These are phyloP conservation scores for Paragyromitra xinjiangensis DNA, from an alignment of 495 filamentous ascomycete genomes.

Conservation along the genomic window DNA sequence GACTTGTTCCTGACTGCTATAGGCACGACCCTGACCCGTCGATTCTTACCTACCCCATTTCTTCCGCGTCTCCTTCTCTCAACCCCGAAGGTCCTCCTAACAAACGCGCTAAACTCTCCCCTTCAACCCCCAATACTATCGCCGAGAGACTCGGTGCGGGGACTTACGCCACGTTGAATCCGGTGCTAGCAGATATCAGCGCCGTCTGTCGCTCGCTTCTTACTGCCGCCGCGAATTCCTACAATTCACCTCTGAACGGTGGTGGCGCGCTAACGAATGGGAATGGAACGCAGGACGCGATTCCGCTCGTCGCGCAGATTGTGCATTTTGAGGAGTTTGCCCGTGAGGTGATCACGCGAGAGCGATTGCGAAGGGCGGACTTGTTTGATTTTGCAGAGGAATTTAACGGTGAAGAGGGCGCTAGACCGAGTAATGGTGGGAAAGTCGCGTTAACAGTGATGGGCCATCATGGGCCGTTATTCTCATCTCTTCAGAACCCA, in stretches of 20 bases:
- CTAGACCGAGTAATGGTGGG: slow-evolving; percentile 19
- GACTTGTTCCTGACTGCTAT: slow-evolving; percentile 13
- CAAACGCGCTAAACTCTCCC: slow-evolving; percentile 54
- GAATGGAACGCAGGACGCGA: slow-evolving; percentile 19
- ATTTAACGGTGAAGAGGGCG: slow-evolving; percentile 20
- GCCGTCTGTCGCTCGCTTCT: slow-evolving; percentile 49
- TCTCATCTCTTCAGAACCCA: slow-evolving; percentile 56
- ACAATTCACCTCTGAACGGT: not conserved
- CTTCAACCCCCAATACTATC: slow-evolving; percentile 50
- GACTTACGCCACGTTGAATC: slow-evolving; percentile 43
- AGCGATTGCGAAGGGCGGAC: slow-evolving; percentile 48
- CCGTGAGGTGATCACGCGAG: slow-evolving; percentile 45
- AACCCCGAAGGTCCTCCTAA: slow-evolving; percentile 38
- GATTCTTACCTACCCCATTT: slow-evolving; percentile 43
- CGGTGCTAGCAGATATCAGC: slow-evolving; percentile 48
- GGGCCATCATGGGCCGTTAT: slow-evolving; percentile 53
- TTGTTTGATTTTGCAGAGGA: slow-evolving; percentile 54
- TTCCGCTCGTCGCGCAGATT: slow-evolving; percentile 44
- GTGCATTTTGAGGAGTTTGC: slow-evolving; percentile 52
- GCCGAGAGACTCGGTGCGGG: slow-evolving; percentile 37
- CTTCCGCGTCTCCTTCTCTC: slow-evolving; percentile 15
- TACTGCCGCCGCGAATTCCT: not conserved
- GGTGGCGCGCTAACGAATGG: slow-evolving; percentile 8
- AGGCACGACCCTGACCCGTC: slow-evolving; percentile 54
- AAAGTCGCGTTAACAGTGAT: slow-evolving; percentile 57